These are phyloP conservation scores for Hyaloscypha finlandica DNA, from an alignment of 495 filamentous ascomycete genomes.

Conservation along the genomic window DNA sequence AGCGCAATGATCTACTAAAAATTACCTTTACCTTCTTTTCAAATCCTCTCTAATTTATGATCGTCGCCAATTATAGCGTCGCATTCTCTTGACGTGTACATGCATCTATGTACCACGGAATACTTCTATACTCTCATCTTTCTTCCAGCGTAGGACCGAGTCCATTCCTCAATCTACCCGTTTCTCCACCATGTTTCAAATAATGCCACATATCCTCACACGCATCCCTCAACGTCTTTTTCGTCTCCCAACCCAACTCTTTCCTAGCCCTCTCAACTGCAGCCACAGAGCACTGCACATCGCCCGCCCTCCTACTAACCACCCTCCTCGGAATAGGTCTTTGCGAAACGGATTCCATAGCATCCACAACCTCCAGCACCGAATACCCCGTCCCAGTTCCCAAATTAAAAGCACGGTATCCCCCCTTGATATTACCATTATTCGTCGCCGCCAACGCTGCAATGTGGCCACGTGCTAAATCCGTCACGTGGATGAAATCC, in stretches of 20 bases:
- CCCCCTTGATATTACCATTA: constrained; percentile 30
- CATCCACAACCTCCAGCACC: constrained; percentile 51
- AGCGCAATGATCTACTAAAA: too few relatives aligned
- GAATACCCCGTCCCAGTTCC: constrained; percentile 54
- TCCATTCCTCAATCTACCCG: too few relatives aligned
- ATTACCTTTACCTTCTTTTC: too few relatives aligned
- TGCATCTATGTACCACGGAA: too few relatives aligned
- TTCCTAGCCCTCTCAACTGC: constrained; percentile 30
- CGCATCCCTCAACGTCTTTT: constrained; percentile 1
- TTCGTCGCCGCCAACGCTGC: constrained; percentile 44
- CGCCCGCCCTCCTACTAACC: constrained; percentile 31
- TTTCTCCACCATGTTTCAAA: background rate
- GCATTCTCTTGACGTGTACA: too few relatives aligned
- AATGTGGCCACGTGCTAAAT: constrained; percentile 66
- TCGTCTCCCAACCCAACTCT: constrained; percentile 35
- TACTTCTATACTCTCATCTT: too few relatives aligned
- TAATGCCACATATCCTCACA: constrained; percentile 9
- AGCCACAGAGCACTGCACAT: constrained; percentile 36
- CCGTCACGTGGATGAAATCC: constrained; percentile 64
- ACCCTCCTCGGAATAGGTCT: constrained; percentile 27
- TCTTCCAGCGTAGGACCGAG: too few relatives aligned
- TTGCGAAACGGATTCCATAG: constrained; percentile 34
- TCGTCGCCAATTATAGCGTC: too few relatives aligned
- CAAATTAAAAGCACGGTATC: constrained; percentile 56
- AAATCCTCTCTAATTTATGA: too few relatives aligned